Conservation (phyloP, 345 rosid species). For the Geranium brycei region DNA sequence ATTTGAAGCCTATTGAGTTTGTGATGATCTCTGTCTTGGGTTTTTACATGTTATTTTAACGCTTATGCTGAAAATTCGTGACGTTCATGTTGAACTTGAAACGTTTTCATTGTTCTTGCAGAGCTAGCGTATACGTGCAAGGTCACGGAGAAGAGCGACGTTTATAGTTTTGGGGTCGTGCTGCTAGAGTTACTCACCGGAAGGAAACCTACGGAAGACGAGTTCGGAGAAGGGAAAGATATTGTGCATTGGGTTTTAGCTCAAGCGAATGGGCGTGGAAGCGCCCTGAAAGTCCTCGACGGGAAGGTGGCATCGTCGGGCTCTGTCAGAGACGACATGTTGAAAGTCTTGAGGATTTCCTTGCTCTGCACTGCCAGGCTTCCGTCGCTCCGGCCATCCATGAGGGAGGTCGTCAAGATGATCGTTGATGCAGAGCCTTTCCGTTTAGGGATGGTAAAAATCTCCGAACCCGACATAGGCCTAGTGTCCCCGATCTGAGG, state of each 20-base stretch:
- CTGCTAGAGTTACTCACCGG: slow-evolving; percentile 57
- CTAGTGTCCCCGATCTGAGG: no score
- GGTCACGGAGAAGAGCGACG: slow-evolving; percentile 67
- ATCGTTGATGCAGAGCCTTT: slow-evolving; percentile 56
- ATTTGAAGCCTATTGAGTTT: no score
- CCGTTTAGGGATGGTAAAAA: slow-evolving; percentile 3
- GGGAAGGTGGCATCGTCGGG: slow-evolving; percentile 20
- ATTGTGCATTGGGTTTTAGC: slow-evolving; percentile 58
- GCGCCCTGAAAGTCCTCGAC: slow-evolving; percentile 44
- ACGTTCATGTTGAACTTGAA: no score
- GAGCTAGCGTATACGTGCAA: slow-evolving; percentile 71
- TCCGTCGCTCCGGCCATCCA: slow-evolving; percentile 56
- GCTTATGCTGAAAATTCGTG: no score
- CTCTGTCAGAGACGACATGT: slow-evolving; percentile 38
- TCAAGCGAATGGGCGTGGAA: slow-evolving; percentile 38
- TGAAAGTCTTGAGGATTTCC: slow-evolving; percentile 56
- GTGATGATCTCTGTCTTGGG: no score
- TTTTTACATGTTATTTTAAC: no score
- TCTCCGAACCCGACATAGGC: no score
- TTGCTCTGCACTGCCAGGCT: slow-evolving; percentile 73
- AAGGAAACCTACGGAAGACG: slow-evolving; percentile 48
- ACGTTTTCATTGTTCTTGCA: slow-evolving; percentile 14
- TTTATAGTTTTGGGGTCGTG: slow-evolving; percentile 80
- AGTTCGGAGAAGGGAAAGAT: slow-evolving; percentile 67
- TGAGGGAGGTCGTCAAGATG: slow-evolving; percentile 77